A percentile compares a stretch with the other conserved stretches of the same genome.
Evolutionary conservation across 2,329 filamentous ascomycete genomes (phyloP).

Genomic region (Alternaria brassicae): DNA sequence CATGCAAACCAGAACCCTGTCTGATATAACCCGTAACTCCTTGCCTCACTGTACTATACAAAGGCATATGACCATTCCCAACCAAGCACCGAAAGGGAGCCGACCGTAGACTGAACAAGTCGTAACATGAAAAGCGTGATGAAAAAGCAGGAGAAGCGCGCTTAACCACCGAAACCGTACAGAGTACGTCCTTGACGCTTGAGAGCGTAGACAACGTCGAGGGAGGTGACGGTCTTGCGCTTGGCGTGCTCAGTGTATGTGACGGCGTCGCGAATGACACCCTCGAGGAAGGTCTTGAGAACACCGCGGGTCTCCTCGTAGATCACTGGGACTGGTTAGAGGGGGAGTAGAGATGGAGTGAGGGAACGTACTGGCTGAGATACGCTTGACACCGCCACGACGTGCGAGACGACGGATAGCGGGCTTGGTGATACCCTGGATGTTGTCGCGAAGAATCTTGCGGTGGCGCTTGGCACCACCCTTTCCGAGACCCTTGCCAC

Average conservation of each 20-base stretch:
- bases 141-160: constrained; percentile 25
- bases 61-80: constrained; percentile 46
- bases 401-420: constrained; percentile 63
- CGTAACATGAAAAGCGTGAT: constrained; percentile 48
- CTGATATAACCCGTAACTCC: constrained; percentile 45
- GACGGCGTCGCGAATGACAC: constrained; percentile 77
- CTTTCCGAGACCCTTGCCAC: constrained; percentile 63
- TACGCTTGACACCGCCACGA: constrained; percentile 63
- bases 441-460: constrained; percentile 64
- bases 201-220: constrained; percentile 69
- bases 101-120: constrained; percentile 61
- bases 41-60: constrained; percentile 41
- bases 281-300: constrained; percentile 79
- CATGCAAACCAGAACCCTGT: constrained; percentile 36
- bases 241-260: constrained; percentile 83
- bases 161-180: constrained; percentile 89
- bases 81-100: constrained; percentile 58
- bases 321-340: constrained; percentile 64
- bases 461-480: constrained; percentile 63
- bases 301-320: constrained; percentile 81
- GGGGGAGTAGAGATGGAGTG: not conserved
- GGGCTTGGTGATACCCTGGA: constrained; percentile 63
- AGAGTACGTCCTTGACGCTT: constrained; percentile 74
- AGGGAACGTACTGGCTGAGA: constrained; percentile 56
- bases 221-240: constrained; percentile 78